Base-by-base conservation (phyloP, 306 rosid genomes). In the Biancaea sappan region DNA sequence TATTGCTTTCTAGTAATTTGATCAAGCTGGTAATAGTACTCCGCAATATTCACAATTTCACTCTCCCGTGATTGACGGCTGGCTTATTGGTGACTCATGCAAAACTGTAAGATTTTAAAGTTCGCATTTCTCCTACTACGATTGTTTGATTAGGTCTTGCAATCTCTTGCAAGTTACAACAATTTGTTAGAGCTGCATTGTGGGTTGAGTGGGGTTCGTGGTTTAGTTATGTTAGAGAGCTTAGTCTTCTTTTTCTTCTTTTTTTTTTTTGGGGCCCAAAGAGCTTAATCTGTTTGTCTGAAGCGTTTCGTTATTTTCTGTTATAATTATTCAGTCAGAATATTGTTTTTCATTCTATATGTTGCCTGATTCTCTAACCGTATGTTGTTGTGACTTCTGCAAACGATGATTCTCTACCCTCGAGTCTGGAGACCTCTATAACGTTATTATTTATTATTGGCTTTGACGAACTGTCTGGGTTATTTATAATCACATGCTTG, bases 51-150 rank as follows among this genome's bases (percentile, higher is more conserved):
- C 10, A 26, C 4, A 1, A 26, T 18, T n/a, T 32, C 38, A 60
- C 66, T n/a, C 18, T 28, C 3, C 29, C 25, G 63, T 73, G 65
- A 71, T 50, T 79, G 56, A 21, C 59, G 69, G 50, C 11, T 72
- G 65, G 57, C 37, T 34, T 60, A 13, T 53, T 64, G 19, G 3
- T 34, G 2, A 12, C 67, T 62, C 48, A 9, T 21, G 21, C 22
- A 43, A 19, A 62, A 35, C 10, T 62, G 47, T 62, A 35, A 62
- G 68, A 37, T 62, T 12, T 41, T 37, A 48, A 62, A 24, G 16
- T 35, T 35, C 31, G 21, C 68, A 1, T 35, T 37, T 52, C 18
- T 24, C 48, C 48, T 43, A 21, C 22, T 5, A 2, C 31, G 28
- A 62, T 37, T 62, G 29, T 62, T 62, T 35, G 28, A 35, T 62